Base-by-base conservation (phyloP, 2,329 filamentous ascomycete species). In the Ascocoryne sarcoides region DNA sequence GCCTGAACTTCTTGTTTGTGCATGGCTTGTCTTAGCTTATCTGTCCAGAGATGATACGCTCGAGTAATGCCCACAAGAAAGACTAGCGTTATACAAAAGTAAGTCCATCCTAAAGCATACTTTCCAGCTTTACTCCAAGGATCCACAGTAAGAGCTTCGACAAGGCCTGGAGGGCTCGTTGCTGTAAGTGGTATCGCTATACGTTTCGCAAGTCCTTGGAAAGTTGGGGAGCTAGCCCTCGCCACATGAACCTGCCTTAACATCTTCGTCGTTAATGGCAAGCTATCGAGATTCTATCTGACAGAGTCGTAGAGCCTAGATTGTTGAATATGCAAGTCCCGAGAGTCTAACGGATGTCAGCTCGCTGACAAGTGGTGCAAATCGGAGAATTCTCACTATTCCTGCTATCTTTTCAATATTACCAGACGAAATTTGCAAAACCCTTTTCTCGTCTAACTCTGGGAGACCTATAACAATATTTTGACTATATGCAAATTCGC, bases 31-130 rank as follows among this genome's bases (percentile, higher is more conserved):
- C 89, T 78, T 50, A 94, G 86, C 66, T 92, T 93, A 67, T 95
- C 89, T 53, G 89, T 87, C 82, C 87, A 95, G 52, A 83, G 80
- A 62, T 95, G 84, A 70, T 89, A 95, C 58, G 84, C 71, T 50
- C 87, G 79, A 58, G 90, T 69, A 9, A 82, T 55, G 9, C 83
- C 65, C 4, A 89, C 79, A 39, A 76, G 55, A 19, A 74, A 71
- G 48, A 89, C 71, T 44, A 95, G 62, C 37, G 80, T 76, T 36
- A 93, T 62, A 38, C 83, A 79, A 56, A 95, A 93, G 62, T 93
- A 95, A 10, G 90, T 86, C 79, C 87, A 95, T 42, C 82, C 86
- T 37, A 86, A 65, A 2, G 74, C 87, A 65, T 95, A 95, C 66
- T 94, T 93, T 32, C 82, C 85, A 16, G 88, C 80, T 56, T 86